Evolutionary conservation across 2,329 filamentous ascomycete genomes (phyloP).

Genomic region (Exophiala spinifera): DNA sequence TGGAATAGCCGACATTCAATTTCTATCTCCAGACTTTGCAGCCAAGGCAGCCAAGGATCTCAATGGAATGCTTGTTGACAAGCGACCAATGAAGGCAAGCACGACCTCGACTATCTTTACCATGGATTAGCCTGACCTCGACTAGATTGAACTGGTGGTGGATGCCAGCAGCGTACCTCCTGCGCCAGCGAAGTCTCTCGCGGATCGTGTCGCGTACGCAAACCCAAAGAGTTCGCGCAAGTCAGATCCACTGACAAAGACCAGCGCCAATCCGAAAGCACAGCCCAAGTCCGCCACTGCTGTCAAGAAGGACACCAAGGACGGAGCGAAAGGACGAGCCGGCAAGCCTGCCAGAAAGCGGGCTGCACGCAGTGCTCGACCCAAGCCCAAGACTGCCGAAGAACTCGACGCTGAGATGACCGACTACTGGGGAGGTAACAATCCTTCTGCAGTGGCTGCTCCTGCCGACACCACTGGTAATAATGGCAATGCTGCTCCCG

Average conservation of each 20-base stretch:
- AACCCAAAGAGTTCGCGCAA: slow-evolving; percentile 9
- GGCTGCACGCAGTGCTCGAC: slow-evolving; percentile 67
- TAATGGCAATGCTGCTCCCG: slow-evolving; percentile 47
- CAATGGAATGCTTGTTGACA: slow-evolving; percentile 88
- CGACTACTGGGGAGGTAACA: slow-evolving; percentile 73
- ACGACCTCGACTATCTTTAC: slow-evolving; percentile 5
- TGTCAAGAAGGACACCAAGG: slow-evolving; percentile 60
- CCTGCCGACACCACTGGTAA: slow-evolving; percentile 45
- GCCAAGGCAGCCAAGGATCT: slow-evolving; percentile 77
- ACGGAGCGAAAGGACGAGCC: slow-evolving; percentile 49
- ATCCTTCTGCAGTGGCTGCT: slow-evolving; percentile 41
- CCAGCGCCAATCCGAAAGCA: slow-evolving; percentile 51
- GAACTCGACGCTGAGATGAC: slow-evolving; percentile 97
- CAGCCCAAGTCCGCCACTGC: slow-evolving; percentile 79
- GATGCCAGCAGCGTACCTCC: slow-evolving; percentile 70
- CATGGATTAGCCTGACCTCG: slow-evolving; percentile 17
- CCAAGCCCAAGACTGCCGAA: slow-evolving; percentile 82
- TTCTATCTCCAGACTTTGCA: slow-evolving; percentile 76
- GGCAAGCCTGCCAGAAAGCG: slow-evolving; percentile 65
- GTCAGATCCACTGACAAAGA: slow-evolving; percentile 27
- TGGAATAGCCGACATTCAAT: slow-evolving; percentile 86
- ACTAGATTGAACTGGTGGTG: slow-evolving; percentile 84
- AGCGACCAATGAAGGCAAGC: slow-evolving; percentile 80
- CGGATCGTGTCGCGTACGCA: slow-evolving; percentile 77
- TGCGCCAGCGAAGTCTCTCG: slow-evolving; percentile 67